Evolutionary conservation across 345 rosid species (phyloP).

Genomic region (Anacardium occidentale): DNA sequence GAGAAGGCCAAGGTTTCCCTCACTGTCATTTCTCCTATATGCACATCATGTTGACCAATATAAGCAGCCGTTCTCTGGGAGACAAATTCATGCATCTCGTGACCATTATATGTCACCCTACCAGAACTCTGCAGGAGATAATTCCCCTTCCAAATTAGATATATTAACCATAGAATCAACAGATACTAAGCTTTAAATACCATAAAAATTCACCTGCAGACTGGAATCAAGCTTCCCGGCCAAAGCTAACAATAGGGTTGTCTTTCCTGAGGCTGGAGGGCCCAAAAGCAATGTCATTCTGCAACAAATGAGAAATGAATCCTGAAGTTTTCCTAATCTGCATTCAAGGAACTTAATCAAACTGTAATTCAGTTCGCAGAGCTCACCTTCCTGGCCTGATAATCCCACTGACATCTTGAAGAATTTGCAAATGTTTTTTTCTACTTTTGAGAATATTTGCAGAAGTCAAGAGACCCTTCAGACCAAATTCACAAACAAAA

Average conservation of each 20-base stretch:
- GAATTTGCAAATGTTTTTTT: slow-evolving; percentile 58
- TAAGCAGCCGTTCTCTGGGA: slow-evolving; percentile 55
- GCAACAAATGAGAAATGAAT: slow-evolving; percentile 2
- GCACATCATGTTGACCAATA: slow-evolving; percentile 78
- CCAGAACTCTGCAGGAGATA: slow-evolving; percentile 34
- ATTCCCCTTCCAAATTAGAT: background rate
- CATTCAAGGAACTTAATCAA: too few relatives aligned
- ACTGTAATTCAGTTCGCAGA: background rate
- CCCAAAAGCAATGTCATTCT: slow-evolving; percentile 60
- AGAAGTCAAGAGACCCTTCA: slow-evolving; percentile 33
- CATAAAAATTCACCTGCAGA: slow-evolving; percentile 44
- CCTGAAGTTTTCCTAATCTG: background rate
- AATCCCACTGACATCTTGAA: slow-evolving; percentile 64
- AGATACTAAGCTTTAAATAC: background rate
- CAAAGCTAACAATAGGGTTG: slow-evolving; percentile 69
- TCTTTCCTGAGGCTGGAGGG: slow-evolving; percentile 87
- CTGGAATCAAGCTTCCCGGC: slow-evolving; percentile 52
- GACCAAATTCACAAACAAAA: background rate
- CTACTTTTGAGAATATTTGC: slow-evolving; percentile 43
- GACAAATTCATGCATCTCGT: slow-evolving; percentile 44
- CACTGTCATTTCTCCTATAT: slow-evolving; percentile 77
- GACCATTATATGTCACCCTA: slow-evolving; percentile 49
- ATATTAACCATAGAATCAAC: slow-evolving; percentile 26
- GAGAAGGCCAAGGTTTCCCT: slow-evolving; percentile 87
- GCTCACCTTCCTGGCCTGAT: slow-evolving; percentile 70